Base-by-base conservation (phyloP, 768 basidiomycete genomes). In the Psilocybe cyanescens region DNA sequence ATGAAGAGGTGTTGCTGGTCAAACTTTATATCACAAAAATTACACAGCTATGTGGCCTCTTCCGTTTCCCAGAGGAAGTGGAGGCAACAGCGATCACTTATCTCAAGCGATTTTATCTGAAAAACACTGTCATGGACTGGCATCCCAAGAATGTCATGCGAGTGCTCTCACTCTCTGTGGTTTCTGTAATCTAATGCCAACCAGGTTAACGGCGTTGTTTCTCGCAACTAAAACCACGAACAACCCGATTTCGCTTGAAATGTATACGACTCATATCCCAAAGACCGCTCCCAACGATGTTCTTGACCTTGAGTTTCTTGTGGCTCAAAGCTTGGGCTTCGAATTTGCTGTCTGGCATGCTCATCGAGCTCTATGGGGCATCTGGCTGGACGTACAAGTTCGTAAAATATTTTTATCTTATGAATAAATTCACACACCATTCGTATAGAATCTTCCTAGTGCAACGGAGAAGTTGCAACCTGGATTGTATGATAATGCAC, bases 91-190 rank as follows among this genome's bases (percentile, higher is more conserved):
- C 95, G 0, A 83, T 92, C 59, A 88, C 85, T 58, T 99, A 97
- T 75, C 79, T 99, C 67, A 99, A 99, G 74, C 84, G 97, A 3
- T 99, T 99, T 75, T 99, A 99, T 72, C 83, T 99, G 58, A 91
- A 91, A 77, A 99, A 99, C 71, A 99, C 96, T 2, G 94, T 95
- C 56, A 98, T 99, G 95, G 97, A 99, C 72, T 98, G 94, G 90
- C 97, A 99, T 78, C 97, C 97, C 0, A 97, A 96, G 76, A 95
- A 94, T 70, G 94, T 99, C 69, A 99, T 99, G 97, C 97, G 70
- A 52, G 89, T 75, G 41, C 37, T 55, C 35, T 33, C 24, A 12
- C 51, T 55, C 47, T 17, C 58, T 12, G 19, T 24, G 52, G 30
- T 33, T 8, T 41, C 37, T 17, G 7, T 29, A 12, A 19, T 49